Conservation (phyloP, 192 early-diverging fungal genomes). For the Coemansia interrupta region DNA sequence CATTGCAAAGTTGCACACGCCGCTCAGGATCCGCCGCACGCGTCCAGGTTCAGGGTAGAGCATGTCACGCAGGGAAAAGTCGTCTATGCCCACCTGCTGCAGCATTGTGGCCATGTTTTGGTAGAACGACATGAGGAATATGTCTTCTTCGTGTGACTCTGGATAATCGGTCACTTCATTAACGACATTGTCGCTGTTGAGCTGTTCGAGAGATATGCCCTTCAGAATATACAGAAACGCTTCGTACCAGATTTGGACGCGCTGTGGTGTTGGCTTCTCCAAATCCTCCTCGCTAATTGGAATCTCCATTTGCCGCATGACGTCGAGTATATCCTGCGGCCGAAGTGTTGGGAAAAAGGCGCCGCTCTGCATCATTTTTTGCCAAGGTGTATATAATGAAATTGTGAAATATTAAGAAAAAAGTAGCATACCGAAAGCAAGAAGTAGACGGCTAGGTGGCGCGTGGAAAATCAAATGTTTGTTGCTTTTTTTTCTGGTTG, state of each 20-base stretch:
- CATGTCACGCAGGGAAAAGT: constrained; percentile 76
- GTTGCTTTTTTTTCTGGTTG: neutral
- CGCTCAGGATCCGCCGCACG: constrained; percentile 70
- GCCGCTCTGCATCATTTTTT: constrained; percentile 30
- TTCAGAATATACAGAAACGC: constrained; percentile 66
- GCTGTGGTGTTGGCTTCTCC: constrained; percentile 63
- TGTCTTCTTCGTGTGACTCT: constrained; percentile 63
- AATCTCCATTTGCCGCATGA: constrained; percentile 74
- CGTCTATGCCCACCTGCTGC: constrained; percentile 65
- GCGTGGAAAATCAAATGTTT: neutral
- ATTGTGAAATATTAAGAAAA: neutral
- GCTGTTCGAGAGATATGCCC: constrained; percentile 59
- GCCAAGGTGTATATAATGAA: neutral
- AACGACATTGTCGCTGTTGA: constrained; percentile 35
- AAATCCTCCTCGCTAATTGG: constrained; percentile 70
- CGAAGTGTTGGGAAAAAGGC: constrained; percentile 68
- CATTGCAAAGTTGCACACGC: constrained; percentile 86
- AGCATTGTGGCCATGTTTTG: constrained; percentile 65
- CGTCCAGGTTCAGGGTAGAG: constrained; percentile 70
- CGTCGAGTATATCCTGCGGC: constrained; percentile 67
- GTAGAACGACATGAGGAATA: constrained; percentile 63
- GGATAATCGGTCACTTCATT: constrained; percentile 48
- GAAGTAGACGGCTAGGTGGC: neutral
- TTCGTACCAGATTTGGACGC: constrained; percentile 69
- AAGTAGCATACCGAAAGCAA: neutral